Evolutionary conservation across 176 grass and related monocot genomes (phyloP).

Genomic region (Ensete ventricosum): DNA sequence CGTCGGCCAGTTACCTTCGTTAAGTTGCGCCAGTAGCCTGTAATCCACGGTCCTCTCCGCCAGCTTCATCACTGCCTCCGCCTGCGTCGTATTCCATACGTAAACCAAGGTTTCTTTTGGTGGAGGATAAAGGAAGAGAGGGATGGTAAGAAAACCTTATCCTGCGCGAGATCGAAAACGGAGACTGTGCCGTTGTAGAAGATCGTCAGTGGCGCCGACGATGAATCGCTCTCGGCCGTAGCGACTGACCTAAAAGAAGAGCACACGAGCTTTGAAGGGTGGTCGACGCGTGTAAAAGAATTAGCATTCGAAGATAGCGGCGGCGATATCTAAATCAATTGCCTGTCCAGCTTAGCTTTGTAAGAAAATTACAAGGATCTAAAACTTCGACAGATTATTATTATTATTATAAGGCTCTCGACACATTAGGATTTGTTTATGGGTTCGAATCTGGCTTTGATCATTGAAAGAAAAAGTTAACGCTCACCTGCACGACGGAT

Average conservation of each 20-base stretch:
- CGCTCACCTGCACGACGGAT: background rate
- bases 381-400: too few species aligned
- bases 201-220: conserved; percentile 13
- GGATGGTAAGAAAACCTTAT: background rate
- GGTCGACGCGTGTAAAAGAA: too few species aligned
- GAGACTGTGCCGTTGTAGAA: conserved; percentile 14
- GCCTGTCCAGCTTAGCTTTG: too few species aligned
- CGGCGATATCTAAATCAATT: too few species aligned
- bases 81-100: background rate
- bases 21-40: background rate
- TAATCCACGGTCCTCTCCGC: background rate
- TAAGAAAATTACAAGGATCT: too few species aligned
- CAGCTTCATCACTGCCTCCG: background rate
- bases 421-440: too few species aligned
- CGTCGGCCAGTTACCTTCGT: background rate
- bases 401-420: too few species aligned
- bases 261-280: background rate
- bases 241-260: background rate
- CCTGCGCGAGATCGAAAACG: conserved; percentile 7
- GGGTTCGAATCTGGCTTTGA: too few species aligned
- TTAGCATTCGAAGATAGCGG: too few species aligned
- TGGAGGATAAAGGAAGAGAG: too few species aligned
- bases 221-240: background rate
- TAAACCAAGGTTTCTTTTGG: too few species aligned
- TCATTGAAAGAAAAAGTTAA: too few species aligned